phyloP scores from a whole-genome alignment of 2,329 filamentous ascomycete species.

The Diplocarpon mali region DNA sequence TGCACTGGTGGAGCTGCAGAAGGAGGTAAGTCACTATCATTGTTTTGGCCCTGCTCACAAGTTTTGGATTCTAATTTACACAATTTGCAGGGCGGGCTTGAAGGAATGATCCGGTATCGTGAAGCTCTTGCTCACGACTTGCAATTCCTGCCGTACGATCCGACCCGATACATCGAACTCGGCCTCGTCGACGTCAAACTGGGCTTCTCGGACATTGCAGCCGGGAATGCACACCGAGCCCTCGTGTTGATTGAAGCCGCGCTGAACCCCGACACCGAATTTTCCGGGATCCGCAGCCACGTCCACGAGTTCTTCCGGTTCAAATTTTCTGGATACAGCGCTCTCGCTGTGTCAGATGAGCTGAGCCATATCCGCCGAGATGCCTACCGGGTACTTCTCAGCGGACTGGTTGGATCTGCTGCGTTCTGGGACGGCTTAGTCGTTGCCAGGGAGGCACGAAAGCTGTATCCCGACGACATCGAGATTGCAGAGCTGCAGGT shows the following conservation, averaged over 20 bases:
- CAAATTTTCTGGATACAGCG: neutral
- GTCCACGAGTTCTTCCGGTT: neutral
- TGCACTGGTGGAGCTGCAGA: slow-evolving; percentile 5
- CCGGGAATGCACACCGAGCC: slow-evolving; percentile 13
- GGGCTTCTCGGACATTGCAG: slow-evolving; percentile 19
- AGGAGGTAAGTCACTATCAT: slow-evolving; percentile 5
- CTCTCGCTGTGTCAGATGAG: slow-evolving; percentile 10
- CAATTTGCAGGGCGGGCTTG: neutral
- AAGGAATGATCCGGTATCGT: neutral
- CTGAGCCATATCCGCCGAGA: slow-evolving; percentile 6
- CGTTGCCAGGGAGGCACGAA: slow-evolving; percentile 12
- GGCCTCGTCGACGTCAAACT: slow-evolving; percentile 10
- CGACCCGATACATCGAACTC: slow-evolving; percentile 11
- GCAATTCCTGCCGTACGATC: slow-evolving; percentile 13
- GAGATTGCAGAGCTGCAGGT: slow-evolving; percentile 8
- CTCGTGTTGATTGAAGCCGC: slow-evolving; percentile 17
- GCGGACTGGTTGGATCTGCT: slow-evolving; percentile 11
- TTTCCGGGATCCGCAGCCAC: neutral
- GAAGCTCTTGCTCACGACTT: neutral
- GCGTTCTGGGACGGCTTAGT: slow-evolving; percentile 19
- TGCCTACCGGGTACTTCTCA: slow-evolving; percentile 14
- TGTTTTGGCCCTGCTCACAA: no score
- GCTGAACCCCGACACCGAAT: slow-evolving; percentile 2
- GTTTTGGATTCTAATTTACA: neutral
- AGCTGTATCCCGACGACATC: slow-evolving; percentile 11